phyloP scores from a whole-genome alignment of 2,329 filamentous ascomycete species.

The Neodidymelliopsis sp. region DNA sequence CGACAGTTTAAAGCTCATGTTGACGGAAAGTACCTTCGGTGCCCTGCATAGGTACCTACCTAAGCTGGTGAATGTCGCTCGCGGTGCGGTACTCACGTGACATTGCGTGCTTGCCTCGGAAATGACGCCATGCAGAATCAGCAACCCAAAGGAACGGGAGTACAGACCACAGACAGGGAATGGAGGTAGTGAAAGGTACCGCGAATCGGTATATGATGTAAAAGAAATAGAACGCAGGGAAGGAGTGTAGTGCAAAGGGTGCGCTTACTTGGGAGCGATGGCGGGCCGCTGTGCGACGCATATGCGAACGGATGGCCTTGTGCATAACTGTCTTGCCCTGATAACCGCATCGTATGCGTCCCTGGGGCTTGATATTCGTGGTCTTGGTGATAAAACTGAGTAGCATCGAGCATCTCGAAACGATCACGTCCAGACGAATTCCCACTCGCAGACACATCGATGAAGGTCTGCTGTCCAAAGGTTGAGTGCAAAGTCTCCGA shows the following conservation, averaged over 20 bases:
- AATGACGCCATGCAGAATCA: slow-evolving; percentile 33
- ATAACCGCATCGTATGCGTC: slow-evolving; percentile 22
- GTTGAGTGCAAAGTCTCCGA: slow-evolving; percentile 41
- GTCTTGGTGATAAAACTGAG: slow-evolving; percentile 38
- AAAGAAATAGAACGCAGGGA: slow-evolving; percentile 13
- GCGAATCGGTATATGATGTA: slow-evolving; percentile 10
- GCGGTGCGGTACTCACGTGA: slow-evolving; percentile 28
- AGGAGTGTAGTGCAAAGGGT: slow-evolving; percentile 10
- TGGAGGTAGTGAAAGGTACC: slow-evolving; percentile 10
- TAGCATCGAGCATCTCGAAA: slow-evolving; percentile 38
- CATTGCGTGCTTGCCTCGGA: slow-evolving; percentile 24
- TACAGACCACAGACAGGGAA: slow-evolving; percentile 20
- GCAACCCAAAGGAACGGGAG: slow-evolving; percentile 21
- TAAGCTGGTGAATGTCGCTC: slow-evolving; percentile 23
- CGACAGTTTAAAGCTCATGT: slow-evolving; percentile 5
- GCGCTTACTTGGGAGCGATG: slow-evolving; percentile 34
- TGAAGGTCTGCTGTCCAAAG: slow-evolving; percentile 49
- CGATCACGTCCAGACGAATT: slow-evolving; percentile 51
- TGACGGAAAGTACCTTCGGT: slow-evolving; percentile 1
- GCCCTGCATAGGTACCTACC: slow-evolving; percentile 29
- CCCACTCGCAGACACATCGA: slow-evolving; percentile 46
- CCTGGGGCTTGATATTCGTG: slow-evolving; percentile 28
- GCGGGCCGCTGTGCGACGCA: slow-evolving; percentile 32
- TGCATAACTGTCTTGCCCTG: slow-evolving; percentile 26
- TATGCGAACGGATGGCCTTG: slow-evolving; percentile 27